A percentile compares a stretch with the other conserved stretches of the same genome.
Conservation (phyloP, 2,329 filamentous ascomycete genomes). For the Sphaerulina vaccinii region DNA sequence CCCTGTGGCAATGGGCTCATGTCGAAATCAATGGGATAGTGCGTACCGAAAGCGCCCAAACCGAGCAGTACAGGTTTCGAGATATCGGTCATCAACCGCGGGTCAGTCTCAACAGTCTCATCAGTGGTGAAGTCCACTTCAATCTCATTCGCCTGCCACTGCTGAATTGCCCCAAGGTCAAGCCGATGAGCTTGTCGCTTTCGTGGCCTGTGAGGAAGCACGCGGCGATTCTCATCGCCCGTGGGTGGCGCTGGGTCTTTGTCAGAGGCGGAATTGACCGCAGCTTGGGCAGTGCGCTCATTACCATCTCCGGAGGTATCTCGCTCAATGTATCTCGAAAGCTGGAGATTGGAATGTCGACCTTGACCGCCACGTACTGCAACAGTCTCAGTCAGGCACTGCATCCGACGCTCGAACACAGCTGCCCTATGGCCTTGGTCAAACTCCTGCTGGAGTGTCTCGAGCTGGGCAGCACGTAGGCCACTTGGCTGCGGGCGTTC, state of each 20-base stretch:
- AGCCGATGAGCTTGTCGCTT: constrained; percentile 45
- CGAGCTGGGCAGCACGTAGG: constrained; percentile 43
- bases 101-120: constrained; percentile 5
- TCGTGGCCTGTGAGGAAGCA: constrained; percentile 29
- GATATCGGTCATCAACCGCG: not conserved
- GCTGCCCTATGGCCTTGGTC: constrained; percentile 37
- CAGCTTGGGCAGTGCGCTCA: not conserved
- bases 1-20: constrained; percentile 50
- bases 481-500: not conserved
- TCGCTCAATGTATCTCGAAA: constrained; percentile 26
- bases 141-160: constrained; percentile 45
- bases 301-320: not conserved
- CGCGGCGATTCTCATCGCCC: not conserved
- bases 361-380: constrained; percentile 16
- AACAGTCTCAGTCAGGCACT: constrained; percentile 30
- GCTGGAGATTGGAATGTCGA: constrained; percentile 31
- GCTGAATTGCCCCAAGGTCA: constrained; percentile 47
- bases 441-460: constrained; percentile 43
- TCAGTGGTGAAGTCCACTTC: constrained; percentile 27
- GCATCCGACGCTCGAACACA: constrained; percentile 39
- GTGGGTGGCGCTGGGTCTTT: not conserved
- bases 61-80: constrained; percentile 38
- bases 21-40: constrained; percentile 56
- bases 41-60: constrained; percentile 49
- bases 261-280: not conserved